These are phyloP conservation scores for Gracilaria gracilis DNA, from an alignment of 23 red algal species.

Conservation along the genomic window DNA sequence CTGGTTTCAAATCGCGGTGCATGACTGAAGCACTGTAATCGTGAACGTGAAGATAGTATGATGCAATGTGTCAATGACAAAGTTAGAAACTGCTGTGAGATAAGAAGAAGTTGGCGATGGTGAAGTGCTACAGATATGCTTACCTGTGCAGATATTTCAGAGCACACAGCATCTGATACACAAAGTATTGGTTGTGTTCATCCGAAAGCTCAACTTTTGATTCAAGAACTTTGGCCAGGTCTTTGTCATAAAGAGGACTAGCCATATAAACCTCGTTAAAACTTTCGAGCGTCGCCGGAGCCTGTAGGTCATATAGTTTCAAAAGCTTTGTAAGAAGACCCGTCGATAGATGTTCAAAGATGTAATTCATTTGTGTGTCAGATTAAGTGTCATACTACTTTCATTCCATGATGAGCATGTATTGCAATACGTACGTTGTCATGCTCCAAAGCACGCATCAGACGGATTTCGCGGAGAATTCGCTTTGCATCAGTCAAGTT, in stretches of 20 bases:
- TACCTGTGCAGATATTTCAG: slow-evolving; percentile 93
- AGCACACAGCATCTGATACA: slow-evolving; percentile 94
- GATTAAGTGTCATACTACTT: neutral
- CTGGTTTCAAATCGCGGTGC: slow-evolving; percentile 94
- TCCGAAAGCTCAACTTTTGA: slow-evolving; percentile 67
- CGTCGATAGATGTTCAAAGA: neutral
- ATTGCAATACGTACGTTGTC: slow-evolving; percentile 79
- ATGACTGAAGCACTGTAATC: slow-evolving; percentile 76
- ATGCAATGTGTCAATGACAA: neutral
- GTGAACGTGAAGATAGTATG: neutral
- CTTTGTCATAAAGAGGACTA: slow-evolving; percentile 94
- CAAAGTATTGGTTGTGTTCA: slow-evolving; percentile 93
- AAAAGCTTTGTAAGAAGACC: slow-evolving; percentile 59
- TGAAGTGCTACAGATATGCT: no score
- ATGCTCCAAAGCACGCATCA: slow-evolving; percentile 79
- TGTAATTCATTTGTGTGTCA: neutral
- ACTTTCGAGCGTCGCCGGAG: slow-evolving; percentile 53
- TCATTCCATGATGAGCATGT: neutral
- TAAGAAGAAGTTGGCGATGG: no score
- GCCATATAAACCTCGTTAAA: slow-evolving; percentile 95
- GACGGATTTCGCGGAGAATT: slow-evolving; percentile 91
- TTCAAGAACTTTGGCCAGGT: slow-evolving; percentile 86
- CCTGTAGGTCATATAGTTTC: slow-evolving; percentile 78
- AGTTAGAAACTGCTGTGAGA: neutral
- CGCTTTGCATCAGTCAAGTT: slow-evolving; percentile 88